Evolutionary conservation across 306 rosid species (phyloP).

Genomic region (Phaseolus lunatus): DNA sequence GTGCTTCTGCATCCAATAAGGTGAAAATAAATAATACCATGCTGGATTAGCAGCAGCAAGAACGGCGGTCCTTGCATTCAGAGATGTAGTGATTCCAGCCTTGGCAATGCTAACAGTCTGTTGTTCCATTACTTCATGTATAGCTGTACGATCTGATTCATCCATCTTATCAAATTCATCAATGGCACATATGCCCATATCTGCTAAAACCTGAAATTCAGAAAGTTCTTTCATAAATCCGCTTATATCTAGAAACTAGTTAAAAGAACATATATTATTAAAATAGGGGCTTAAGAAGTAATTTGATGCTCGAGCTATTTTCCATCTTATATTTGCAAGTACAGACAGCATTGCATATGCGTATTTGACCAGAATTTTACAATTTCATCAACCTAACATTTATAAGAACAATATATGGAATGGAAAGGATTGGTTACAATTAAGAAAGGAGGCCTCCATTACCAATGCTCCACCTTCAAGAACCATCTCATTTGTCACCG

Average conservation of each 20-base stretch:
- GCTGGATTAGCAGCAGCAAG: conserved; percentile 99
- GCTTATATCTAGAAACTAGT: conserved; percentile 37
- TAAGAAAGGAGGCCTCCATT: conserved; percentile 47
- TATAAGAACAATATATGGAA: conserved; percentile 19
- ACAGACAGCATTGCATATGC: neutral
- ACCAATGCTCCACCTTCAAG: conserved; percentile 99
- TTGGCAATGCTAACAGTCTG: conserved; percentile 99
- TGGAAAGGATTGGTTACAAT: conserved; percentile 28
- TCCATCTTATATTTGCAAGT: conserved; percentile 25
- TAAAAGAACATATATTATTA: conserved; percentile 23
- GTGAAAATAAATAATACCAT: conserved; percentile 61
- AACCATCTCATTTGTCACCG: conserved; percentile 97
- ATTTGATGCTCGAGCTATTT: conserved; percentile 23
- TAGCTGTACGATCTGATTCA: conserved; percentile 97
- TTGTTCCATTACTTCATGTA: conserved; percentile 99
- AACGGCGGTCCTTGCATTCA: conserved; percentile 98
- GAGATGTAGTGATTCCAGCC: conserved; percentile 97
- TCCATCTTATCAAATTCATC: conserved; percentile 99
- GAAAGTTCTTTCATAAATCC: conserved; percentile 37
- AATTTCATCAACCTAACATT: conserved; percentile 22
- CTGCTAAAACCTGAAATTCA: conserved; percentile 84
- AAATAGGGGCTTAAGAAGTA: conserved; percentile 1
- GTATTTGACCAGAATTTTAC: conserved; percentile 11
- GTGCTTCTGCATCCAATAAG: conserved; percentile 18
- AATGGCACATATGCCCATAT: conserved; percentile 99